A percentile compares a stretch with the other conserved stretches of the same genome.
These are phyloP conservation scores for Typha latifolia DNA, from an alignment of 176 grass and related monocot genomes.

Conservation along the genomic window DNA sequence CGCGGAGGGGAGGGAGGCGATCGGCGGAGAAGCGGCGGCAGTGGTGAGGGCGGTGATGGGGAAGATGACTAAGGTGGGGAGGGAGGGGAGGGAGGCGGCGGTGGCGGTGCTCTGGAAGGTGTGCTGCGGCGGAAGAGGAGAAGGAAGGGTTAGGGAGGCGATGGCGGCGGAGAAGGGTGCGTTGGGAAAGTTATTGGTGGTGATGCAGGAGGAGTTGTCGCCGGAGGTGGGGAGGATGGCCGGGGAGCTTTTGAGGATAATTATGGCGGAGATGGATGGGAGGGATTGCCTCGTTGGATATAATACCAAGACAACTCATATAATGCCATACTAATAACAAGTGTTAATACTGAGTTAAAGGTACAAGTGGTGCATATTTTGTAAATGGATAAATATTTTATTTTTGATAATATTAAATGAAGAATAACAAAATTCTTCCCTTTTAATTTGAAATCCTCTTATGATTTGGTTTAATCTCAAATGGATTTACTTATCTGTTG, in stretches of 20 bases:
- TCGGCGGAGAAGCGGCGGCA: slow-evolving; percentile 30
- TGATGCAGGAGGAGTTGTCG: slow-evolving; percentile 78
- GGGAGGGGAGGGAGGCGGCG: slow-evolving; percentile 53
- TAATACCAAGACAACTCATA: slow-evolving; percentile 85
- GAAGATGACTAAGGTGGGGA: slow-evolving; percentile 58
- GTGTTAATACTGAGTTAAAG: too few species aligned
- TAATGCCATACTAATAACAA: slow-evolving; percentile 65
- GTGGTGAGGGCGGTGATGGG: slow-evolving; percentile 51
- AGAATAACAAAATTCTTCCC: background rate
- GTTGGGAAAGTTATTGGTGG: slow-evolving; percentile 70
- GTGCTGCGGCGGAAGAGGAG: slow-evolving; percentile 52
- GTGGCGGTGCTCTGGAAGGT: slow-evolving; percentile 65
- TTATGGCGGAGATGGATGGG: slow-evolving; percentile 50
- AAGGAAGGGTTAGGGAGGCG: slow-evolving; percentile 50
- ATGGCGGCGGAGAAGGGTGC: slow-evolving; percentile 38
- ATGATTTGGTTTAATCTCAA: too few species aligned
- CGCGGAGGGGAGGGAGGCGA: slow-evolving; percentile 54
- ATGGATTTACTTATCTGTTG: too few species aligned
- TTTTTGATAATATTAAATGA: background rate
- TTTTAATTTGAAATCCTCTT: background rate
- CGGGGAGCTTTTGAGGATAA: slow-evolving; percentile 63
- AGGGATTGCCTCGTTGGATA: slow-evolving; percentile 40
- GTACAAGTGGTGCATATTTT: too few species aligned
- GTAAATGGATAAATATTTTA: background rate
- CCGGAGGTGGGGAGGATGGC: slow-evolving; percentile 69